Evolutionary conservation across 2,329 filamentous ascomycete species (phyloP).

Genomic region (Ophiostoma tasmaniense): DNA sequence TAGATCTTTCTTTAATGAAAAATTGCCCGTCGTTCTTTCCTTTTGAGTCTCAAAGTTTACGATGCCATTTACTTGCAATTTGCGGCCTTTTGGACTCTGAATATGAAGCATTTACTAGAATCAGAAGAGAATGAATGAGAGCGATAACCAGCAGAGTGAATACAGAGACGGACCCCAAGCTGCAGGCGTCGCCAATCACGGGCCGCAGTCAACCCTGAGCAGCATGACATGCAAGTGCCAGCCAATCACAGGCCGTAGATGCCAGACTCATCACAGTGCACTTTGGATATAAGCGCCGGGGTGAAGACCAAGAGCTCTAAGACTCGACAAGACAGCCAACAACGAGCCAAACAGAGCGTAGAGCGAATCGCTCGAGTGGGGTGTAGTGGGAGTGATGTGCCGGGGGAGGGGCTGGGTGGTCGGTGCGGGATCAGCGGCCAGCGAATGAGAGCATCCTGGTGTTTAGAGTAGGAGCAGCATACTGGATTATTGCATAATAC

Average conservation of each 20-base stretch:
- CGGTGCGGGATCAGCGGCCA: background rate
- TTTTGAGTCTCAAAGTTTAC: background rate
- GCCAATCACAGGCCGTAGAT: conserved; percentile 15
- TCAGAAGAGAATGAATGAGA: no score
- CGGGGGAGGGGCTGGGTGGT: background rate
- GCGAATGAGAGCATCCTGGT: background rate
- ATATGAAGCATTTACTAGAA: no score
- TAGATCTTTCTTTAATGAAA: background rate
- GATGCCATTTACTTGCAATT: no score
- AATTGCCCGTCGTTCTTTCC: background rate
- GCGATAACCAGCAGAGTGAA: background rate
- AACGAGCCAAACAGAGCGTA: background rate
- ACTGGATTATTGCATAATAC: background rate
- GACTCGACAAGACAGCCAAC: background rate
- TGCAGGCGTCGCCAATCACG: conserved; percentile 10
- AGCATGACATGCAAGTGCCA: conserved; percentile 11
- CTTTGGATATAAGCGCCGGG: conserved; percentile 5
- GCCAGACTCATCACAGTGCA: conserved; percentile 15
- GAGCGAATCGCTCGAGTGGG: conserved; percentile 4
- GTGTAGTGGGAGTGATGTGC: background rate
- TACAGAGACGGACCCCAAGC: background rate
- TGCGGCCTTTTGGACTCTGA: no score
- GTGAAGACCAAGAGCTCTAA: background rate
- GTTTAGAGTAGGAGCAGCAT: background rate
- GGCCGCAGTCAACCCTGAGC: background rate